A percentile compares a stretch with the other conserved stretches of the same genome.
phyloP scores from a whole-genome alignment of 805 yeast genomes.

The Pichia cabralensis region DNA sequence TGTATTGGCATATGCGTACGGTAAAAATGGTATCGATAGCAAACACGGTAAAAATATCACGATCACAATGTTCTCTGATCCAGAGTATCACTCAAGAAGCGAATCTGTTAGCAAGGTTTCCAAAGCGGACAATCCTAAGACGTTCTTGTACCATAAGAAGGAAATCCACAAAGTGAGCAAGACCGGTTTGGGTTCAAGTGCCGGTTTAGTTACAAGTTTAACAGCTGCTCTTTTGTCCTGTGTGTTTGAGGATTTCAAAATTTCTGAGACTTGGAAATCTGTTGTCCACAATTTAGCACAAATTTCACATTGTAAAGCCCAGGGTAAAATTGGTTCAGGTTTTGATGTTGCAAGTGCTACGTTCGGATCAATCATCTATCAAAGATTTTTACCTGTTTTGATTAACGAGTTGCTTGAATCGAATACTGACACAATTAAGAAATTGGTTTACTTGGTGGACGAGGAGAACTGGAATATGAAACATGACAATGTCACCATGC shows the following conservation, averaged over 20 bases:
- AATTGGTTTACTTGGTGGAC: constrained; percentile 30
- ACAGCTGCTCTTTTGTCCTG: constrained; percentile 56
- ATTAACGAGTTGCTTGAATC: constrained; percentile 24
- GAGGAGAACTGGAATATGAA: constrained; percentile 50
- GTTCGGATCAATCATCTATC: constrained; percentile 78
- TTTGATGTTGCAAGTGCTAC: constrained; percentile 96
- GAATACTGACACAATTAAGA: constrained; percentile 2
- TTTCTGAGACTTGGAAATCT: constrained; percentile 14
- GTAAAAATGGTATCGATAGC: constrained; percentile 14
- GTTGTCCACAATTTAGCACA: constrained; percentile 80
- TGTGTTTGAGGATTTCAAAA: constrained; percentile 21
- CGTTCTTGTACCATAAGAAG: constrained; percentile 53
- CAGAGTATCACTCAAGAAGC: constrained; percentile 79
- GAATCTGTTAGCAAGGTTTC: constrained; percentile 30
- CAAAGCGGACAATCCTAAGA: constrained; percentile 25
- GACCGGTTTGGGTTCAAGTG: constrained; percentile 94
- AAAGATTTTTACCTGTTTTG: constrained; percentile 56
- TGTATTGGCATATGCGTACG: constrained; percentile 40
- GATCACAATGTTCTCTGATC: constrained; percentile 71
- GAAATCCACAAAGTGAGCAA: constrained; percentile 71
- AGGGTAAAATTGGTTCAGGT: constrained; percentile 92
- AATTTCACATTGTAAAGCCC: constrained; percentile 86
- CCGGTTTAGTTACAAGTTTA: constrained; percentile 79
- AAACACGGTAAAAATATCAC: constrained; percentile 23
- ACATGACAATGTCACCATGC: constrained; percentile 50